Percentiles rank a stretch among this genome's conserved stretches.
phyloP scores from a whole-genome alignment of 495 filamentous ascomycete species.

The Apodospora peruviana region DNA sequence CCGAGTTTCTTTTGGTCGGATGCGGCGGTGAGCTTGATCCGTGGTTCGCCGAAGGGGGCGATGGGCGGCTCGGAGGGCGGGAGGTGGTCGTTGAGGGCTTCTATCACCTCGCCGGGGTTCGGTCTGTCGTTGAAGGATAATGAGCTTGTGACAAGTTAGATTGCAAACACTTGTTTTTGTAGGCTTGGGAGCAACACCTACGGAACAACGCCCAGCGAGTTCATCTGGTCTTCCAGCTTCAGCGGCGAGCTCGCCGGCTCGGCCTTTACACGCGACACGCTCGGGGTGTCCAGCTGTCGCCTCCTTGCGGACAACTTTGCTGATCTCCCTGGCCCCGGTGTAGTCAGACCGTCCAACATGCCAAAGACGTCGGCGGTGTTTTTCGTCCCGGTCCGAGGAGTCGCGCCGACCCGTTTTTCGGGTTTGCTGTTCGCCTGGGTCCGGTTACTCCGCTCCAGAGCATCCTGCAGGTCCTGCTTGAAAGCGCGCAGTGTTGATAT shows the following conservation, averaged over 20 bases:
- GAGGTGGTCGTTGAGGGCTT: constrained; percentile 77
- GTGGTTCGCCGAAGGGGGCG: constrained; percentile 64
- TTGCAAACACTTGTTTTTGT: not conserved
- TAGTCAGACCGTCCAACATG: constrained; percentile 79
- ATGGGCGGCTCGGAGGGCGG: constrained; percentile 61
- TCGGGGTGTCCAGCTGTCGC: constrained; percentile 45
- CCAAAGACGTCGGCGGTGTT: constrained; percentile 67
- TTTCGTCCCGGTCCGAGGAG: constrained; percentile 56
- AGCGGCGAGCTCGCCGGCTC: constrained; percentile 41
- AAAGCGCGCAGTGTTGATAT: constrained; percentile 65
- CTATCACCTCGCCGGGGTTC: constrained; percentile 73
- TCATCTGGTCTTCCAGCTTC: constrained; percentile 35
- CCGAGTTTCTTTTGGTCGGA: constrained; percentile 84
- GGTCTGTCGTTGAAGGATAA: constrained; percentile 63
- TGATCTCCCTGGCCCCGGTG: constrained; percentile 47
- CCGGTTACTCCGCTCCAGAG: constrained; percentile 62
- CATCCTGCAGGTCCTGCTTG: constrained; percentile 81
- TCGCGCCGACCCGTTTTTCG: constrained; percentile 58
- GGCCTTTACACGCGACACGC: constrained; percentile 39
- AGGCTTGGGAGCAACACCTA: constrained; percentile 13
- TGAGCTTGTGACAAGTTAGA: constrained; percentile 26
- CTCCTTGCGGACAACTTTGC: constrained; percentile 56
- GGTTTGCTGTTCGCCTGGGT: constrained; percentile 44
- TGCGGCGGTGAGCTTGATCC: constrained; percentile 74
- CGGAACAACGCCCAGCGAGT: constrained; percentile 32